phyloP scores from a whole-genome alignment of 2,329 filamentous ascomycete species.

The Diaporthe ampelina region DNA sequence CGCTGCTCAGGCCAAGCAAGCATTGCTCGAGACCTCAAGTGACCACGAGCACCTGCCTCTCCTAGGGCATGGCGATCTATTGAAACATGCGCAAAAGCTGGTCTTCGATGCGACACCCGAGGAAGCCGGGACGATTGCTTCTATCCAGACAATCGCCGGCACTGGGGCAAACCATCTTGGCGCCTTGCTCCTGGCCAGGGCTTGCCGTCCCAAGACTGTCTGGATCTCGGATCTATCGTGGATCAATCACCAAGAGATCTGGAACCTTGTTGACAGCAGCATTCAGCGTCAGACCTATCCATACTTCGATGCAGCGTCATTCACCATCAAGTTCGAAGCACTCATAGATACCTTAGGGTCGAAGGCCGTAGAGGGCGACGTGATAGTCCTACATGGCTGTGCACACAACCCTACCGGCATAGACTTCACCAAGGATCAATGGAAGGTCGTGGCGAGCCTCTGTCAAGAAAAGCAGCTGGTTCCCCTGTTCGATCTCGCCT shows the following conservation, averaged over 20 bases:
- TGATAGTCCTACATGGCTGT: not conserved
- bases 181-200: not conserved
- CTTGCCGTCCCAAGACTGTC: not conserved
- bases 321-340: not conserved
- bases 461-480: not conserved
- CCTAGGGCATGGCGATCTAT: not conserved
- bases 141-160: not conserved
- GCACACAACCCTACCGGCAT: not conserved
- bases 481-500: constrained; percentile 9
- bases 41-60: constrained; percentile 8
- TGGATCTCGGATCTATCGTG: not conserved
- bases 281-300: not conserved
- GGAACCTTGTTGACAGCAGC: not conserved
- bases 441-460: not conserved
- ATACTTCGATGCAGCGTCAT: not conserved
- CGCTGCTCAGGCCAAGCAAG: not conserved
- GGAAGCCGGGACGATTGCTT: not conserved
- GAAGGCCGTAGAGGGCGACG: not conserved
- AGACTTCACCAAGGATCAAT: not conserved
- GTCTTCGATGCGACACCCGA: not conserved
- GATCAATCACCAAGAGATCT: constrained; percentile 14
- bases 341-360: not conserved
- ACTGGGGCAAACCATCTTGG: constrained; percentile 9
- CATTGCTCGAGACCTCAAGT: not conserved
- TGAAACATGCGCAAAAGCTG: not conserved